phyloP scores from a whole-genome alignment of 2,329 filamentous ascomycete species.

The Celoporthe dispersa region DNA sequence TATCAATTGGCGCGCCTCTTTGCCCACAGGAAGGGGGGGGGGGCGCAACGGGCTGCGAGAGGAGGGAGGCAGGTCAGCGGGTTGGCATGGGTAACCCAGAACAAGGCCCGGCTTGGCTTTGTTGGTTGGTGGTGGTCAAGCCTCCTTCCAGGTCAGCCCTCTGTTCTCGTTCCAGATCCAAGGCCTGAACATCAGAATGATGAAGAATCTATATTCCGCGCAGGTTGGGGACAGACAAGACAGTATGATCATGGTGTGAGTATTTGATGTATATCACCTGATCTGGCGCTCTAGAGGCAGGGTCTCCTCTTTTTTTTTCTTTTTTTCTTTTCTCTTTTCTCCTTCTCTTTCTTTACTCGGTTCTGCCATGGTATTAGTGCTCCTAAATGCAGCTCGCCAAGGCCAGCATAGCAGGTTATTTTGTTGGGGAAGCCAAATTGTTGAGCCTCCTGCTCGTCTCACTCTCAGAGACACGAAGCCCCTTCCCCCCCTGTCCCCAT shows the following conservation, averaged over 20 bases:
- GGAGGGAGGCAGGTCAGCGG: no score
- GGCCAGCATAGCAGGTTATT: not conserved
- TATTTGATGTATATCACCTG: not conserved
- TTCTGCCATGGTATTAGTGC: not conserved
- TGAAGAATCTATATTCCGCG: no score
- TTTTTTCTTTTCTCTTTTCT: not conserved
- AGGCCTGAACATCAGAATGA: no score
- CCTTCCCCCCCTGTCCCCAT: not conserved
- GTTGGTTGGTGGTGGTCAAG: not conserved
- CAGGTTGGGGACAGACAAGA: not conserved
- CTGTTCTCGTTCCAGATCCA: not conserved
- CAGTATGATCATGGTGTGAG: slow-evolving; percentile 2
- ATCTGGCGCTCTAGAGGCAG: not conserved
- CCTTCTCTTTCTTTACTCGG: not conserved
- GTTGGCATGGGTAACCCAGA: not conserved
- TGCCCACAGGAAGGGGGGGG: not conserved
- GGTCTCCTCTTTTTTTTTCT: not conserved
- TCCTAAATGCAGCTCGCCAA: not conserved
- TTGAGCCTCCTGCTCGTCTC: slow-evolving; percentile 25
- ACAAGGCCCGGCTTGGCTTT: not conserved
- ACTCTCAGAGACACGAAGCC: not conserved
- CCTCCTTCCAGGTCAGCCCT: not conserved
- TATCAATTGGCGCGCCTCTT: not conserved
- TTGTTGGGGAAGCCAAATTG: slow-evolving; percentile 30
- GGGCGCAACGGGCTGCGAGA: no score